Evolutionary conservation across 192 early-diverging fungal species (phyloP).

Genomic region (Linnemannia exigua): DNA sequence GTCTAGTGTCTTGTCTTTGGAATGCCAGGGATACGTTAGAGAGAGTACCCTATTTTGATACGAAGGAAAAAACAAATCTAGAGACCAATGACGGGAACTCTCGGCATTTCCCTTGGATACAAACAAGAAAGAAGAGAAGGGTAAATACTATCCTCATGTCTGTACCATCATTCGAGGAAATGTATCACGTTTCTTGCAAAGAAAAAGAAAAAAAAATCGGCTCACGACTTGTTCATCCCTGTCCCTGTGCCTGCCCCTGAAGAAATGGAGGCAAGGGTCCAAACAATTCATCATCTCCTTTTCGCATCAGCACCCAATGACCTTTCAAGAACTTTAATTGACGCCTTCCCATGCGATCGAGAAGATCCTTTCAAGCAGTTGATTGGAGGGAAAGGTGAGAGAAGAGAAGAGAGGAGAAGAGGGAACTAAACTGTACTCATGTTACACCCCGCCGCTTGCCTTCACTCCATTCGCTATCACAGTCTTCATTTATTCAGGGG

Average conservation of each 20-base stretch:
- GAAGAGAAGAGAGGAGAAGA: not conserved
- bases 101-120: not conserved
- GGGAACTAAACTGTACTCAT: not conserved
- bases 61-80: not conserved
- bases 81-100: not conserved
- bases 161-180: not conserved
- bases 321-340: not conserved
- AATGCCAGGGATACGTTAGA: not conserved
- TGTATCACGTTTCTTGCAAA: not conserved
- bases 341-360: constrained; percentile 3
- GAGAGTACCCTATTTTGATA: not conserved
- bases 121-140: not conserved
- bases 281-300: not conserved
- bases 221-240: not conserved
- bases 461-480: too few relatives aligned
- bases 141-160: not conserved
- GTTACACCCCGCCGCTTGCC: not conserved
- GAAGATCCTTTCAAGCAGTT: not conserved
- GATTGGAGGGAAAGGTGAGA: not conserved
- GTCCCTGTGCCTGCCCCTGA: not conserved
- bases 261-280: not conserved
- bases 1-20: not conserved
- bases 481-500: too few relatives aligned
- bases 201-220: not conserved
- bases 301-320: not conserved